A percentile compares a stretch with the other conserved stretches of the same genome.
phyloP scores from a whole-genome alignment of 2,329 filamentous ascomycete species.

The Septoria linicola region DNA sequence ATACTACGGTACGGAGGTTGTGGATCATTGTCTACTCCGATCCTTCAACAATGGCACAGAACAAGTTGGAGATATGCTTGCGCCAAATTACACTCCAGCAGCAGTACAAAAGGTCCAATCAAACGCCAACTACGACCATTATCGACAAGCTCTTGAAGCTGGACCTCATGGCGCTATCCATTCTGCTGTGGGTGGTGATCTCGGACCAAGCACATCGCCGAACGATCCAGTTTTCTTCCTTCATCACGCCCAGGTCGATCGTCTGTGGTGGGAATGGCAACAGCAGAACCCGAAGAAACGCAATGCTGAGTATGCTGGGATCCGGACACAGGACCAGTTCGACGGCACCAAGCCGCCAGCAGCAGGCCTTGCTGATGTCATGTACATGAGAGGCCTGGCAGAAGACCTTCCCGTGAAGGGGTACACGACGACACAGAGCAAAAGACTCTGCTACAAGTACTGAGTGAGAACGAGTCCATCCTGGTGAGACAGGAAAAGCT shows the following conservation, averaged over 20 bases:
- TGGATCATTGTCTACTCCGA: constrained; percentile 30
- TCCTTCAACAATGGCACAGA: constrained; percentile 1
- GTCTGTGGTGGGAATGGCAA: constrained; percentile 24
- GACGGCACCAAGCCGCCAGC: background rate
- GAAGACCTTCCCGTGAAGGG: background rate
- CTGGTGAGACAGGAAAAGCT: too few species aligned
- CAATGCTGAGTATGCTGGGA: background rate
- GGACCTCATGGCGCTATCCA: constrained; percentile 29
- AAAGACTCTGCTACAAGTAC: too few species aligned
- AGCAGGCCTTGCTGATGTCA: background rate
- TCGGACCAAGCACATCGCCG: constrained; percentile 29
- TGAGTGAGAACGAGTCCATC: too few species aligned
- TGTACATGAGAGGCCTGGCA: background rate
- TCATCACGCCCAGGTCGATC: constrained; percentile 32
- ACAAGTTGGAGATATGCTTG: background rate
- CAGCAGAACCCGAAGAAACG: background rate
- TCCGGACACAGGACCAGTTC: too few species aligned
- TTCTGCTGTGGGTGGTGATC: constrained; percentile 29
- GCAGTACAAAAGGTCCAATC: background rate
- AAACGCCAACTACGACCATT: constrained; percentile 19
- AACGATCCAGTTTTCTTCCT: constrained; percentile 33
- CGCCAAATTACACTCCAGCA: background rate
- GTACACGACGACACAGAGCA: background rate
- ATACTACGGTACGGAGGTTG: constrained; percentile 19
- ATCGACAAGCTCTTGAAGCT: constrained; percentile 25